Base-by-base conservation (phyloP, 2,329 filamentous ascomycete genomes). In the Ophiostoma novo-ulmi region DNA sequence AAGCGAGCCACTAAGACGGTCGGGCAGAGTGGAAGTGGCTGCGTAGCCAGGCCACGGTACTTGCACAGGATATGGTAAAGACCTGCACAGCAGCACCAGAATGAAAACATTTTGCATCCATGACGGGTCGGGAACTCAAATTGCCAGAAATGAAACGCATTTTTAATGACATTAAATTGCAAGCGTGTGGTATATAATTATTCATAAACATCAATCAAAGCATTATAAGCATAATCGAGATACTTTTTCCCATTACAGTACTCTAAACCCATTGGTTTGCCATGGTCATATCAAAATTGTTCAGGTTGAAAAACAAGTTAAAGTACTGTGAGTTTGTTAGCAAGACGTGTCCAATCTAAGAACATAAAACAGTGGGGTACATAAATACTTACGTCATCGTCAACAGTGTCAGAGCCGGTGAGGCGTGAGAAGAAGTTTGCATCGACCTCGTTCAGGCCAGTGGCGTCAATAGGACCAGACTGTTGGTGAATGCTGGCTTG, bases 201-300 rank as follows among this genome's bases (percentile, higher is more conserved):
- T 14, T 58, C 52, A 58, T 26, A 58, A 58, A 26, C 48, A 58
- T 58, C 17, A 48, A 26, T 13, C n/a, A 58, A 58, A 58, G 5
- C 8, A 58, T 58, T 55, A 22, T 11, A 26, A 11, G 8, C n/a
- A 58, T 14, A 22, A 31, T 17, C 10, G 17, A n/a, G 44, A 48
- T 48, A 13, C 52, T 5, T 26, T 58, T 13, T 22, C 48, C 20
- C 5, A 2, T 1, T 26, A 26, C 26, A 22, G 22, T 31, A 11
- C 6, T 14, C 17, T 65, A 65, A 14, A 65, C 35, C 63, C 63
- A 65, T 38, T 65, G 63, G 26, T 65, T 38, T 39, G 20, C 63
- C 63, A 38, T 41, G 8, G 63, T 31, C 13, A 65, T 44, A 3
- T 76, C 71, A 80, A 36, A 80, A 75, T 7, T 0, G 63, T 65